phyloP scores from a whole-genome alignment of 2,329 filamentous ascomycete genomes.

The Exophiala sideris region DNA sequence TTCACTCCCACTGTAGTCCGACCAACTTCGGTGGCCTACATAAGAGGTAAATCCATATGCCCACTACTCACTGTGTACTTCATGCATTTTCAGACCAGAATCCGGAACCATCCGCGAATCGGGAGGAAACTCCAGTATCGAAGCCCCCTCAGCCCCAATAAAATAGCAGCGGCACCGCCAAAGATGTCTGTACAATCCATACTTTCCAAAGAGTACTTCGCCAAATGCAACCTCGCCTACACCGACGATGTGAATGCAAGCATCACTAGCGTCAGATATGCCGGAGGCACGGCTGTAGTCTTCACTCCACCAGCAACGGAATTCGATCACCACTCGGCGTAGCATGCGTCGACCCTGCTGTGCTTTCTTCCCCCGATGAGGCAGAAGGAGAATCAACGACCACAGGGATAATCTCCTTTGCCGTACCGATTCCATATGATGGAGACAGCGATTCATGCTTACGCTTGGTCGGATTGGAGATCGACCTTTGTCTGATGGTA shows the following conservation, averaged over 20 bases:
- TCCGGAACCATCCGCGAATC: too few species aligned
- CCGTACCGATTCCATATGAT: not conserved
- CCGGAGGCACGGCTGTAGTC: not conserved
- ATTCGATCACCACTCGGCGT: not conserved
- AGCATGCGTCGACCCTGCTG: not conserved
- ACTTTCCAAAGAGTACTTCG: too few species aligned
- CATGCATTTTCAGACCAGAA: too few species aligned
- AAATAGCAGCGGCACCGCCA: too few species aligned
- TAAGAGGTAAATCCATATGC: not conserved
- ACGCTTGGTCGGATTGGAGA: conserved; percentile 23
- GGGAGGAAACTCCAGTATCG: too few species aligned
- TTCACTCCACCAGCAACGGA: not conserved
- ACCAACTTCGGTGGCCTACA: not conserved
- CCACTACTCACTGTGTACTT: too few species aligned
- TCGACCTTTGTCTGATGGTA: conserved; percentile 12
- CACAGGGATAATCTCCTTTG: conserved; percentile 3
- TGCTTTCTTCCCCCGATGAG: not conserved
- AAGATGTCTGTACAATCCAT: too few species aligned
- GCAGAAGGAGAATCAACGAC: conserved; percentile 4
- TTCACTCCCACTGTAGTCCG: too few species aligned
- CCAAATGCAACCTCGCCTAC: too few species aligned
- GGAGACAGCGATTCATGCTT: conserved; percentile 19
- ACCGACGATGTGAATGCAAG: too few species aligned
- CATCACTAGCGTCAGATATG: too few species aligned
- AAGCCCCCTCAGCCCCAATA: too few species aligned